Percentiles rank a stretch among this genome's conserved stretches.
phyloP scores from a whole-genome alignment of 2,329 filamentous ascomycete genomes.

The Claviceps arundinis region DNA sequence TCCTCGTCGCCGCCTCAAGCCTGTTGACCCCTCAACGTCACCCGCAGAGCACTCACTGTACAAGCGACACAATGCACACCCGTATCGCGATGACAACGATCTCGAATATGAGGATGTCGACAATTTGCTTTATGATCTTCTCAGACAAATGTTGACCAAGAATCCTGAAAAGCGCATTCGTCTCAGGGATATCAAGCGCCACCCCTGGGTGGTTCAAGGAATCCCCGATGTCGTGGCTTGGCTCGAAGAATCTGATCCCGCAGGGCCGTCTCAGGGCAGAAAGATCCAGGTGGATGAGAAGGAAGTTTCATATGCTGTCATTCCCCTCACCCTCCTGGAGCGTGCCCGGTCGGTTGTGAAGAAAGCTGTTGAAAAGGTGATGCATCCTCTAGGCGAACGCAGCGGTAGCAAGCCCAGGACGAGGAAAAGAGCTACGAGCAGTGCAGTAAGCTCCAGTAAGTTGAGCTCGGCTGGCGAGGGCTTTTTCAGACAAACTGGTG shows the following conservation, averaged over 20 bases:
- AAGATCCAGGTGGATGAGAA: conserved; percentile 86
- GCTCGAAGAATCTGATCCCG: conserved; percentile 91
- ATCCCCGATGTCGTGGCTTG: conserved; percentile 63
- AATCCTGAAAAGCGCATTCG: conserved; percentile 82
- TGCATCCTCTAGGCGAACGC: conserved; percentile 45
- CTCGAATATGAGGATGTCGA: conserved; percentile 78
- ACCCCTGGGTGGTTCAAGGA: conserved; percentile 78
- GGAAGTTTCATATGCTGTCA: conserved; percentile 81
- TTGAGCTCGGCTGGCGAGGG: conserved; percentile 40
- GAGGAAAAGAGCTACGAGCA: conserved; percentile 42
- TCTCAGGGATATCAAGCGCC: conserved; percentile 81
- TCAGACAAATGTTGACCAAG: conserved; percentile 71
- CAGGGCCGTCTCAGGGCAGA: conserved; percentile 60
- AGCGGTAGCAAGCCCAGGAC: conserved; percentile 37
- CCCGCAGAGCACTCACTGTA: conserved; percentile 41
- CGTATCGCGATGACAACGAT: conserved; percentile 64
- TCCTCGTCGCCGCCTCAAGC: conserved; percentile 66
- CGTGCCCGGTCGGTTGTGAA: conserved; percentile 68
- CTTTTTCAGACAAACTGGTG: conserved; percentile 28
- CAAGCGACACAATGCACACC: conserved; percentile 45
- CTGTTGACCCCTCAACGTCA: conserved; percentile 49
- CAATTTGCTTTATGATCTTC: conserved; percentile 63
- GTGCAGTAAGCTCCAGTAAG: conserved; percentile 35
- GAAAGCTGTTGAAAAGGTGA: conserved; percentile 51
- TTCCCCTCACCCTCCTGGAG: conserved; percentile 77